Percentiles rank a stretch among this genome's conserved stretches.
Conservation (phyloP, 345 rosid species). For the Boechera divaricarpa region DNA sequence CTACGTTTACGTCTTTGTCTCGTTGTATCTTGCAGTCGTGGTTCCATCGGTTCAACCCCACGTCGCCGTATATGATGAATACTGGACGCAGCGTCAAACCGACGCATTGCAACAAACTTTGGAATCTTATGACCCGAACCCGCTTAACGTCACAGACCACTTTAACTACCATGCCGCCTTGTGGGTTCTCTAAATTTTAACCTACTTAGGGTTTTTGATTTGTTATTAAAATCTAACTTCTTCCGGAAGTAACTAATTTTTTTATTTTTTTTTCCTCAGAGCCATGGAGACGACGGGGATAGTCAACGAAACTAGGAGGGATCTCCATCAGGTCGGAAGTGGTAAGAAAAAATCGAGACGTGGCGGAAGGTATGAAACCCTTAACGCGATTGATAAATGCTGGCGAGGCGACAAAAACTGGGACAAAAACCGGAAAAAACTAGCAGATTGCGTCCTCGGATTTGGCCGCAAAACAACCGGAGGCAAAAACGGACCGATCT, state of each 20-base stretch:
- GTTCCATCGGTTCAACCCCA: slow-evolving; percentile 46
- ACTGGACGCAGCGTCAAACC: slow-evolving; percentile 57
- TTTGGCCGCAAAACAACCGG: slow-evolving; percentile 73
- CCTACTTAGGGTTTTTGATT: slow-evolving; percentile 7
- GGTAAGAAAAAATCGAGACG: slow-evolving; percentile 30
- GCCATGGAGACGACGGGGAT: slow-evolving; percentile 38
- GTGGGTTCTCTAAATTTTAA: slow-evolving; percentile 21
- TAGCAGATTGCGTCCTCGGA: slow-evolving; percentile 69
- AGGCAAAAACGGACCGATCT: slow-evolving; percentile 60
- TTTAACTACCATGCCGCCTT: slow-evolving; percentile 49
- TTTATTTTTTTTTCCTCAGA: not conserved
- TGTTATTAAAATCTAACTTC: slow-evolving; percentile 12
- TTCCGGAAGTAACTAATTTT: slow-evolving; percentile 1
- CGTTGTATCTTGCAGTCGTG: slow-evolving; percentile 19
- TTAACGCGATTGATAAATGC: slow-evolving; percentile 69
- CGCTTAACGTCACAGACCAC: slow-evolving; percentile 53
- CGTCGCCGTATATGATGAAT: slow-evolving; percentile 53
- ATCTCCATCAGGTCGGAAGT: slow-evolving; percentile 22
- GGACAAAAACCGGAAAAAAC: slow-evolving; percentile 55
- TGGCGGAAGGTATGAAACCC: slow-evolving; percentile 50
- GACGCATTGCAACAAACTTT: slow-evolving; percentile 42
- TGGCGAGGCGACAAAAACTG: slow-evolving; percentile 65
- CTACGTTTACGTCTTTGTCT: slow-evolving; percentile 33
- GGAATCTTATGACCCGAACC: slow-evolving; percentile 55
- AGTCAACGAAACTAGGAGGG: slow-evolving; percentile 60